A percentile compares a stretch with the other conserved stretches of the same genome.
Evolutionary conservation across 352 stramenopile species (phyloP).

Genomic region (Pythium plurisporium): DNA sequence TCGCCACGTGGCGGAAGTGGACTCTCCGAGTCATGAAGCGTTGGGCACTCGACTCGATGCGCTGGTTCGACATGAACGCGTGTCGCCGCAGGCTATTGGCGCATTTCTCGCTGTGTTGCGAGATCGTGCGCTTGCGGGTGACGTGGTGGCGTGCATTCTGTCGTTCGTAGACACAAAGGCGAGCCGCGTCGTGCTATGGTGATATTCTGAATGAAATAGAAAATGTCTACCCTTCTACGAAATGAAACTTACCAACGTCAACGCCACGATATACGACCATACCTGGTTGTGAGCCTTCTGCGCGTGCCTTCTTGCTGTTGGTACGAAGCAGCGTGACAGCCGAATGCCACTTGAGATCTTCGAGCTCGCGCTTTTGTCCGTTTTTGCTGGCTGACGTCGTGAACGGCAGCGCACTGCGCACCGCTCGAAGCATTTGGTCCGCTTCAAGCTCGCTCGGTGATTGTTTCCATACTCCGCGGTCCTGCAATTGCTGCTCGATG

Average conservation of each 20-base stretch:
- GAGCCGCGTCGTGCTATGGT: no score
- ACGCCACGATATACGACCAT: no score
- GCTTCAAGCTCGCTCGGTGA: slow-evolving; percentile 15
- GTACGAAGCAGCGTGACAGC: slow-evolving; percentile 18
- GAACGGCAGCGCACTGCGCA: slow-evolving; percentile 6
- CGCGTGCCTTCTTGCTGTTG: slow-evolving; percentile 21
- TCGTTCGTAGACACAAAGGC: neutral
- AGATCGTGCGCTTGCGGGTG: neutral
- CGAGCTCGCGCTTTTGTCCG: slow-evolving; percentile 14
- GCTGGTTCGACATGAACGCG: neutral
- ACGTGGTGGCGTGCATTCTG: neutral
- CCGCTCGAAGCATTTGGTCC: slow-evolving; percentile 24
- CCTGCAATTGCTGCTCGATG: slow-evolving; percentile 16
- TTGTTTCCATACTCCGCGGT: slow-evolving; percentile 21
- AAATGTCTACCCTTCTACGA: no score
- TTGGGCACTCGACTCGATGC: neutral
- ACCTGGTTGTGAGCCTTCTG: no score
- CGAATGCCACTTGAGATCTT: slow-evolving; percentile 26
- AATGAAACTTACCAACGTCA: no score
- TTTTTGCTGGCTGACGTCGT: slow-evolving; percentile 2
- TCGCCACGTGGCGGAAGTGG: neutral
- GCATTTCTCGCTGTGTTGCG: neutral
- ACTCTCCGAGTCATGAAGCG: neutral
- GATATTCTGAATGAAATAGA: no score
- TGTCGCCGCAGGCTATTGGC: neutral